Conservation (phyloP, 768 basidiomycete genomes). For the Pleurotus sapidus region DNA sequence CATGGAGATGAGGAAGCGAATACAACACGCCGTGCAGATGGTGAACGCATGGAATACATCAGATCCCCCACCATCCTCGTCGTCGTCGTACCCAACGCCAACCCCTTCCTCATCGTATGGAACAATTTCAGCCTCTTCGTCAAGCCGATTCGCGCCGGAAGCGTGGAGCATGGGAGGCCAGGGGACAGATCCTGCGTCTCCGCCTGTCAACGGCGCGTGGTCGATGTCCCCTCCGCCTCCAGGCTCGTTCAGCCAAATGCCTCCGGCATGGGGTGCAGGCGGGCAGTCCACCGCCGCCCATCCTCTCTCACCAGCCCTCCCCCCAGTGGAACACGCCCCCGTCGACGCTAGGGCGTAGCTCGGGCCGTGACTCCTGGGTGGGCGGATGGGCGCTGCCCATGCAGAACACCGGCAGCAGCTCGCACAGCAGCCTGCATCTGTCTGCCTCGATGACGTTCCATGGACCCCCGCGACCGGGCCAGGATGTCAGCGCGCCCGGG, state of each 20-base stretch:
- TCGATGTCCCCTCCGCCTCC: not conserved
- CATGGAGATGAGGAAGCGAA: conserved; percentile 43
- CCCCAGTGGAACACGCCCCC: conserved; percentile 1
- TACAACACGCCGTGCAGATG: conserved; percentile 49
- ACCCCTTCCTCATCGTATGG: not conserved
- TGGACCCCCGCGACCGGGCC: not conserved
- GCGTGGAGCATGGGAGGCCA: conserved; percentile 7
- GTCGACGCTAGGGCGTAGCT: not conserved
- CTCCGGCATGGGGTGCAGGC: not conserved
- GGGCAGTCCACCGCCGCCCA: not conserved
- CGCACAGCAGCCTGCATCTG: not conserved
- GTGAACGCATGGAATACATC: conserved; percentile 16
- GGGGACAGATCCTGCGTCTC: not conserved
- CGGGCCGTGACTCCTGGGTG: not conserved
- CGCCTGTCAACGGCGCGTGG: not conserved
- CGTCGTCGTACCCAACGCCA: not conserved
- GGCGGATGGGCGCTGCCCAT: not conserved
- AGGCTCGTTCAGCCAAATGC: not conserved
- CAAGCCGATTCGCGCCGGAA: not conserved
- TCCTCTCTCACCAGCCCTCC: not conserved
- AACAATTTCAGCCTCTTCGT: not conserved
- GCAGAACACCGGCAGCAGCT: not conserved
- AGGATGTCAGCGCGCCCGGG: not conserved
- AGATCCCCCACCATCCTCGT: not conserved
- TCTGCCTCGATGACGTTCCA: not conserved